Evolutionary conservation across 2,329 filamentous ascomycete genomes (phyloP).

Genomic region (Salinomyces thailandicus): DNA sequence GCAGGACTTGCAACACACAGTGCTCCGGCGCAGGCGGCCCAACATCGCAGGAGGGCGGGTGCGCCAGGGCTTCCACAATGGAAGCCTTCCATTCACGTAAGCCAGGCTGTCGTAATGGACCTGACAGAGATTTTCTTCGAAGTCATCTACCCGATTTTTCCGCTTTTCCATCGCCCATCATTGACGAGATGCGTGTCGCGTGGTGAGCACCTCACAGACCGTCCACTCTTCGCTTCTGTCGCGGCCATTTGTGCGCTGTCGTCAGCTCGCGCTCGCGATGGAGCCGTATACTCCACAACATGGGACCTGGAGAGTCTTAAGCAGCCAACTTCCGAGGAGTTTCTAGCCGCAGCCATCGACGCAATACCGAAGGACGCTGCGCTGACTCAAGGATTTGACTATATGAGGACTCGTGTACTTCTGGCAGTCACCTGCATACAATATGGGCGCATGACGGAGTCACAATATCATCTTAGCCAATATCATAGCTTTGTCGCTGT

Average conservation of each 20-base stretch:
- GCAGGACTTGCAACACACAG: neutral
- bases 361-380: constrained; percentile 29
- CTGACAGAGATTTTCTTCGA: constrained; percentile 41
- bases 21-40: neutral
- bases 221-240: constrained; percentile 37
- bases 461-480: constrained; percentile 42
- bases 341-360: constrained; percentile 34
- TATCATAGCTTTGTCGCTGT: constrained; percentile 42
- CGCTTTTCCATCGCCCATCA: constrained; percentile 40
- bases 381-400: constrained; percentile 25
- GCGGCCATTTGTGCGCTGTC: constrained; percentile 44
- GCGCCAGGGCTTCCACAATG: neutral
- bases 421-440: constrained; percentile 44
- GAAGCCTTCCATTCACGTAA: neutral
- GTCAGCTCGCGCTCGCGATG: constrained; percentile 40
- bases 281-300: constrained; percentile 31
- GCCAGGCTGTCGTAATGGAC: constrained; percentile 4
- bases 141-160: constrained; percentile 45
- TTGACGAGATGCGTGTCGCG: constrained; percentile 31
- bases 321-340: constrained; percentile 31
- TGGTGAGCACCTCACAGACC: constrained; percentile 34
- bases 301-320: constrained; percentile 11
- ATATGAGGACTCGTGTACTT: constrained; percentile 38
- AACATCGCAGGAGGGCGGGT: too few species aligned
- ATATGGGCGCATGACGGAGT: constrained; percentile 37